Conservation (phyloP, 2,329 filamentous ascomycete species). For the Elsinoe australis region DNA sequence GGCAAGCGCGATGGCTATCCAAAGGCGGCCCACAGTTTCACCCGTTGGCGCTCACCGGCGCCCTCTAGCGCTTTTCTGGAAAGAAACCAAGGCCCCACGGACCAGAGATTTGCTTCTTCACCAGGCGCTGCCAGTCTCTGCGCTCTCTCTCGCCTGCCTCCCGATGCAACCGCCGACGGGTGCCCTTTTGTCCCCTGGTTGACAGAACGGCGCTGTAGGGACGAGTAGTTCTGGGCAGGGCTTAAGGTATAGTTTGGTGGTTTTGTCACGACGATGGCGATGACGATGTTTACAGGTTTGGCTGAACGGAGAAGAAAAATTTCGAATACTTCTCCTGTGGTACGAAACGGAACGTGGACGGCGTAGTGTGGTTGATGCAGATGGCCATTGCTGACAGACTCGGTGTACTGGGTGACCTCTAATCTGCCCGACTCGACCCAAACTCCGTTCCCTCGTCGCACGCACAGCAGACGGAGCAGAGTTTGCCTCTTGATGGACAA, state of each 20-base stretch:
- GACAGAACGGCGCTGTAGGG: background rate
- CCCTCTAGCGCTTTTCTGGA: conserved; percentile 15
- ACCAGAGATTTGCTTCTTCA: background rate
- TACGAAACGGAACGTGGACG: conserved; percentile 1
- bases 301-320: conserved; percentile 7
- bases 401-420: background rate
- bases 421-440: background rate
- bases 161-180: background rate
- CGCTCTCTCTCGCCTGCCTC: background rate
- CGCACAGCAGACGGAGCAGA: no score
- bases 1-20: conserved; percentile 13
- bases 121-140: background rate
- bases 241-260: background rate
- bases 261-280: background rate
- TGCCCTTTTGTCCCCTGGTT: background rate
- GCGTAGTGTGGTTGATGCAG: conserved; percentile 7
- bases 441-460: no score
- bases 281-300: background rate
- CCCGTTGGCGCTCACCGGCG: no score
- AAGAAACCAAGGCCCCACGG: background rate
- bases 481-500: background rate
- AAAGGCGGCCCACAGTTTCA: no score
- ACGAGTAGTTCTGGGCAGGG: background rate
- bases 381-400: background rate
- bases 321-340: conserved; percentile 3